Evolutionary conservation across 768 basidiomycete species (phyloP).

Genomic region (Tulasnella sp.): DNA sequence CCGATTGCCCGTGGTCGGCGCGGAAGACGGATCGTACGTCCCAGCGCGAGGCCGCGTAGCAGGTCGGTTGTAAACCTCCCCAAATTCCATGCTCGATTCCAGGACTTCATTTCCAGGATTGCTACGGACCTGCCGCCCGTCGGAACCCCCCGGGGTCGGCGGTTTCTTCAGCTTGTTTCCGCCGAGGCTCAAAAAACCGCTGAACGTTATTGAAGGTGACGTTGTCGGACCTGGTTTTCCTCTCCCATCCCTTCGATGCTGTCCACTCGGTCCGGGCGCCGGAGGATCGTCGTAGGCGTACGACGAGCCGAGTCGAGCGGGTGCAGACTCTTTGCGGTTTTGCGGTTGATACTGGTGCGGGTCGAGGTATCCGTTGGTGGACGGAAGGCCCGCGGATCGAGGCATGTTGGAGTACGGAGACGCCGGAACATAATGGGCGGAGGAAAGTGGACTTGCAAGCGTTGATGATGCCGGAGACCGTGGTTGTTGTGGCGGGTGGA

Average conservation of each 20-base stretch:
- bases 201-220: neutral
- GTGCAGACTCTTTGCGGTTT: constrained; percentile 18
- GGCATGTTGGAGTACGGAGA: constrained; percentile 22
- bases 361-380: constrained; percentile 17
- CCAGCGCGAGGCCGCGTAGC: neutral
- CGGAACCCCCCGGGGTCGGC: neutral
- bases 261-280: neutral
- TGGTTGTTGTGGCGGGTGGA: neutral
- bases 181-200: constrained; percentile 7
- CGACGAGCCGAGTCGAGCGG: constrained; percentile 18
- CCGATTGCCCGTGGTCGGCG: neutral
- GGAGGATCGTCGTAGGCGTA: neutral
- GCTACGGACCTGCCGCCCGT: neutral
- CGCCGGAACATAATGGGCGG: neutral
- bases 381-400: constrained; percentile 23
- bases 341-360: neutral
- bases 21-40: neutral
- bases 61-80: neutral
- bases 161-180: constrained; percentile 19
- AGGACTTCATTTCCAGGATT: neutral
- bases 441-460: neutral
- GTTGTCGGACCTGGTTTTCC: neutral
- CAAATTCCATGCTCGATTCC: neutral
- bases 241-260: neutral
- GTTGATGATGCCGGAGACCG: neutral